Conservation (phyloP, 805 yeast genomes). For the Ogataea philodendri region DNA sequence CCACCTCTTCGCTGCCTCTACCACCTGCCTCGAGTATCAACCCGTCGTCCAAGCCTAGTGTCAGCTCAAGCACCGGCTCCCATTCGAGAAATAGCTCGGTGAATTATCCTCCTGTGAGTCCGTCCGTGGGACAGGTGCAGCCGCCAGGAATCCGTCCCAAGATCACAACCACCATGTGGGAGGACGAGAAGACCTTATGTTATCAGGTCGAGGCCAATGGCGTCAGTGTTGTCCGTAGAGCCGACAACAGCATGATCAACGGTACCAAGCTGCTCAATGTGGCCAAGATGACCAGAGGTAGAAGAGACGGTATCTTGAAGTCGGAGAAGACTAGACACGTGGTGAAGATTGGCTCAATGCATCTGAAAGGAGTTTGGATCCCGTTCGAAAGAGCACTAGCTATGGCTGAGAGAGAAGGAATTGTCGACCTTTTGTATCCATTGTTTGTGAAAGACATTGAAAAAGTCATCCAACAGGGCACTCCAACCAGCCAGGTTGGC, state of each 20-base stretch:
- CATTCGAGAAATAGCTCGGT: slow-evolving; percentile 16
- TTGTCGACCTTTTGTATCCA: slow-evolving; percentile 53
- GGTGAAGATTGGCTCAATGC: slow-evolving; percentile 71
- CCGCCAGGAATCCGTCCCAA: slow-evolving; percentile 51
- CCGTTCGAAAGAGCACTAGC: slow-evolving; percentile 67
- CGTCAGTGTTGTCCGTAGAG: slow-evolving; percentile 61
- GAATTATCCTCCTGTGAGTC: slow-evolving; percentile 27
- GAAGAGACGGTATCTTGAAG: slow-evolving; percentile 68
- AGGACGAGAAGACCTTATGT: slow-evolving; percentile 64
- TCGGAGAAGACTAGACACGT: slow-evolving; percentile 62
- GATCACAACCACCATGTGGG: slow-evolving; percentile 71
- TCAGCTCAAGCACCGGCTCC: slow-evolving; percentile 9
- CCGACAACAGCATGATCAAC: slow-evolving; percentile 67
- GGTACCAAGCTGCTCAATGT: slow-evolving; percentile 66
- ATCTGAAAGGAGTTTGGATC: slow-evolving; percentile 69
- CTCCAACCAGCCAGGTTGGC: slow-evolving; percentile 29
- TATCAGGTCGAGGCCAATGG: slow-evolving; percentile 69
- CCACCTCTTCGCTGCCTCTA: slow-evolving; percentile 15
- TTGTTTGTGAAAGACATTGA: slow-evolving; percentile 62
- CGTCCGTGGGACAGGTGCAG: slow-evolving; percentile 38
- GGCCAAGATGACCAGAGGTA: slow-evolving; percentile 68
- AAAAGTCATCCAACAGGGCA: slow-evolving; percentile 33
- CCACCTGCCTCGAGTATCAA: slow-evolving; percentile 13
- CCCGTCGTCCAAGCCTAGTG: slow-evolving; percentile 9
- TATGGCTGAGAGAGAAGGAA: slow-evolving; percentile 63